Evolutionary conservation across 2,329 filamentous ascomycete genomes (phyloP), one percentile per base, ranked within the genome.

Genomic region (Trichophyton benhamiae): DNA sequence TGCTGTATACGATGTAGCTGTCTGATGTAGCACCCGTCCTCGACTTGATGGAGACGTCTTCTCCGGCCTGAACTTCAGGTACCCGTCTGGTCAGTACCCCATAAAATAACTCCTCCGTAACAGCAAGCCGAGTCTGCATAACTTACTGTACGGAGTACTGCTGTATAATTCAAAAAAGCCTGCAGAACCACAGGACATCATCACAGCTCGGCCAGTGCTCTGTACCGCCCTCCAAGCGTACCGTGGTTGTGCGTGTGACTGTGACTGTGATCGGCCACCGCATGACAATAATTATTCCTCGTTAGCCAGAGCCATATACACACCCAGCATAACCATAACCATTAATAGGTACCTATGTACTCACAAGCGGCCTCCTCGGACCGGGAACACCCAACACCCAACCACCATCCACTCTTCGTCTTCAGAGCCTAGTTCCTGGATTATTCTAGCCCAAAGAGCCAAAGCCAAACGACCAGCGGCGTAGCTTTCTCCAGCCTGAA

Each of bases 181-280:
- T 30, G 27, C 27, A 7, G 27, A 30, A 30, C 27, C 27, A 30
- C 27, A 30, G 15, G 25, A 55, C 22, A 27, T 4, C 17, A 33
- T 33, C 27, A 15, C 9, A 53, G 13, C 49, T 33, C 49, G 6
- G n/a, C 13, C 25, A 30, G 25, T 15, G 20, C 7, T n/a, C 11
- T n/a, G 9, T 11, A 30, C n/a, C 13, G 49, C 22, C 27, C 30
- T 25, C 13, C 49, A n/a, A 8, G 27, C 38, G 49, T 55, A 36
- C 13, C 49, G n/a, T 20, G 46, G 25, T 36, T 27, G 49, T n/a
- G 49, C 49, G 49, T 55, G 49, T 55, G 49, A 55, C 49, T 55
- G 49, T 55, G 49, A 55, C 49, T 55, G 49, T 55, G 49, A 55
- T 55, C 49, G 49, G 13, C 49, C 49, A 55, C 27, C 49, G 49